Conservation (phyloP, 164 flowering plant genomes). For the Vitis vinifera region DNA sequence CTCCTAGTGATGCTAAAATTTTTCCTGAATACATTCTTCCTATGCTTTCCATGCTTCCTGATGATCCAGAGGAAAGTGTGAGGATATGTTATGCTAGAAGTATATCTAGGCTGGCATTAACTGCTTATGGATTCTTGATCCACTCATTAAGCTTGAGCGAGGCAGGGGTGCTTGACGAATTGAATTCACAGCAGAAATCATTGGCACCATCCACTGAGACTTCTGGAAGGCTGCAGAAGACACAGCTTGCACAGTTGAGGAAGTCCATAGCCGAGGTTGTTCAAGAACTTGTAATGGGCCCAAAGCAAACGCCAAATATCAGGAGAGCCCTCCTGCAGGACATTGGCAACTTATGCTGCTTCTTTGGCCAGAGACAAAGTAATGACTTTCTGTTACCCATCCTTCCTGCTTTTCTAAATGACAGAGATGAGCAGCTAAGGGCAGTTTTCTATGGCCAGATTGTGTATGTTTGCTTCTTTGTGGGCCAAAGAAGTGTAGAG, state of each 20-base stretch:
- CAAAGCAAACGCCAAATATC: slow-evolving; percentile 93
- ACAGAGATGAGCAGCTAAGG: slow-evolving; percentile 88
- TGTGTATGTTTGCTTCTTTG: slow-evolving; percentile 90
- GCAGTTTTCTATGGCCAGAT: slow-evolving; percentile 85
- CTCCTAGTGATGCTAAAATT: slow-evolving; percentile 99
- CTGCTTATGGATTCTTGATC: slow-evolving; percentile 82
- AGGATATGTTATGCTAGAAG: slow-evolving; percentile 92
- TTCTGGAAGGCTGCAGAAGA: slow-evolving; percentile 39
- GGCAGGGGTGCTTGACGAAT: slow-evolving; percentile 79
- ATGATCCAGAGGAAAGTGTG: slow-evolving; percentile 98
- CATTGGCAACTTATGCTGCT: slow-evolving; percentile 82
- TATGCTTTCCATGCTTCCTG: slow-evolving; percentile 98
- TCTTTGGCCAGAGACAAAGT: slow-evolving; percentile 94
- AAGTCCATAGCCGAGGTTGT: slow-evolving; percentile 87
- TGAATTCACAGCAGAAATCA: slow-evolving; percentile 42
- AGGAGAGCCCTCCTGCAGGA: slow-evolving; percentile 91
- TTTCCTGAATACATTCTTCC: slow-evolving; percentile 98
- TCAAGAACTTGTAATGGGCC: slow-evolving; percentile 98
- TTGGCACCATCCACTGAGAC: slow-evolving; percentile 34
- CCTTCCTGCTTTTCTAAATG: slow-evolving; percentile 96
- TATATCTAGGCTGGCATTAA: slow-evolving; percentile 82
- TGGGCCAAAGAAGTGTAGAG: slow-evolving; percentile 96
- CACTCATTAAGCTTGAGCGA: slow-evolving; percentile 76
- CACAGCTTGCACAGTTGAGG: slow-evolving; percentile 77
- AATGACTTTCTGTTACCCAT: slow-evolving; percentile 91